Base-by-base conservation (phyloP, 257 asterid species). In the Ballota nigra region DNA sequence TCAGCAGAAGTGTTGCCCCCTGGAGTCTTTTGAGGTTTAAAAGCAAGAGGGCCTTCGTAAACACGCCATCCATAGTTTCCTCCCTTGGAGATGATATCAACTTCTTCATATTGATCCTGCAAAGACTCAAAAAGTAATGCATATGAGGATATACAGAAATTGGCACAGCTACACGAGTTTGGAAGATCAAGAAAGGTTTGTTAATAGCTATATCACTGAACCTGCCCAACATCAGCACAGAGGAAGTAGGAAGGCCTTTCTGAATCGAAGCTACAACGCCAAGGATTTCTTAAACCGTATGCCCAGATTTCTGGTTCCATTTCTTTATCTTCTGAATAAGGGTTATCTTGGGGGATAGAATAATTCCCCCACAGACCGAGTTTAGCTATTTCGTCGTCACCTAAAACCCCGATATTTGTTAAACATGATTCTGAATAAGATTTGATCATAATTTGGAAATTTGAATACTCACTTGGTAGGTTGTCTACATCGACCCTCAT, bases 1-100 rank as follows among this genome's bases (percentile, higher is more conserved):
- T 66, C 77, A 63, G 78, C 75, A 10, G 89, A 86, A 55, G 92
- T 80, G 70, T 88, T 88, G 15, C 84, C 87, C 6, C 89, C 95
- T 3, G 95, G 87, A 58, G 87, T 76, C 71, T 67, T 73, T 19
- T 83, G 80, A 52, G 91, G 75, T 73, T 80, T 73, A 55, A 87
- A 93, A 15, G 10, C 76, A 8, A 77, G 49, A 47, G 94, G 92
- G 22, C 97, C 98, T 83, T 93, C 98, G 10, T 87, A 89, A 20
- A 85, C 83, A 19, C 96, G 84, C 98, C 98, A 93, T 3, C 97
- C 98, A 22, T 88, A 93, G 75, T 93, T 93, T 69, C 98, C 98
- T 1, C 98, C 97, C 85, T 91, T 91, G 0, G 92, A 78, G 69
- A 91, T 86, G 77, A 93, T 63, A 77, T 93, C 86, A 38, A 93